Evolutionary conservation across 305 asterid species (phyloP).

Genomic region (Fraxinus sp.): DNA sequence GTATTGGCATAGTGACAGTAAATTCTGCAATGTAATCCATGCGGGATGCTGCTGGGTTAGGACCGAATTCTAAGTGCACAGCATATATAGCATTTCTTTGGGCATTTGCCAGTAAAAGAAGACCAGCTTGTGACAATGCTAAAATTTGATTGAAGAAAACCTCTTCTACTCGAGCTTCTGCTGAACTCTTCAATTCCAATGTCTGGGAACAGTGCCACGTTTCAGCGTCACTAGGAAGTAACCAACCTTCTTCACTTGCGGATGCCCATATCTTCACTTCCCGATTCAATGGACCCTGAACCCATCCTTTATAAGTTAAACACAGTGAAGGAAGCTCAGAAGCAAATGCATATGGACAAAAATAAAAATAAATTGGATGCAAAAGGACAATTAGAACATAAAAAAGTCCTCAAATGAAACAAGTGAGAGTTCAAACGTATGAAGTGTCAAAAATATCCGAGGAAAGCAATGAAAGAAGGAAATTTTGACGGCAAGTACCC

Average conservation of each 20-base stretch:
- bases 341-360: constrained; percentile 8
- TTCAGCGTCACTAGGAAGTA: constrained; percentile 89
- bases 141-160: constrained; percentile 95
- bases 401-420: background rate
- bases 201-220: constrained; percentile 88
- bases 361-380: constrained; percentile 9
- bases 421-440: background rate
- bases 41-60: constrained; percentile 73
- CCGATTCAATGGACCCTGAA: constrained; percentile 53
- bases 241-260: constrained; percentile 97
- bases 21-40: constrained; percentile 93
- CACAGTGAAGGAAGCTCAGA: background rate
- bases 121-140: constrained; percentile 87
- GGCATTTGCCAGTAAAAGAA: constrained; percentile 92
- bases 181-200: constrained; percentile 73
- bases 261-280: constrained; percentile 91
- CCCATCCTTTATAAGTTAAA: background rate
- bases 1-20: constrained; percentile 79
- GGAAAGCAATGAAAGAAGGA: background rate
- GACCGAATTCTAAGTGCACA: constrained; percentile 87
- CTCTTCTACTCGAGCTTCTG: constrained; percentile 60
- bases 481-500: constrained; percentile 48
- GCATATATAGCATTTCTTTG: constrained; percentile 92
- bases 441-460: background rate
- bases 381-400: background rate